These are phyloP conservation scores for Cytospora schulzeri DNA, from an alignment of 2,329 filamentous ascomycete genomes.

Conservation along the genomic window DNA sequence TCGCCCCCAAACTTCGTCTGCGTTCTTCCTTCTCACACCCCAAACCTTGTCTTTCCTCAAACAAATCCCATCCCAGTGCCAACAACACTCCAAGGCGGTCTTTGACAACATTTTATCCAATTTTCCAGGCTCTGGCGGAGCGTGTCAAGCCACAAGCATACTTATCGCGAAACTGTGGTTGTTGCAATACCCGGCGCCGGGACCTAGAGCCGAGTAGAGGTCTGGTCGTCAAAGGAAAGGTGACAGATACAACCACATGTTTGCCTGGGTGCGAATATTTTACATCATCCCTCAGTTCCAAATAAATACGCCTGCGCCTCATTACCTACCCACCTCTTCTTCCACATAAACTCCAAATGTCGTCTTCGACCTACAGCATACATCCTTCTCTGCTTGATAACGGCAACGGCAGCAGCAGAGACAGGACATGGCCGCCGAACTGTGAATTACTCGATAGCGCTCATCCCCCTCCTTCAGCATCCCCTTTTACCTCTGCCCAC, in stretches of 20 bases:
- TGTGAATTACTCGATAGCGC: constrained; percentile 11
- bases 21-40: constrained; percentile 19
- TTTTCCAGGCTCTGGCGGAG: constrained; percentile 6
- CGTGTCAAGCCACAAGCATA: constrained; percentile 9
- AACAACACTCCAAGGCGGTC: constrained; percentile 12
- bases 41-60: constrained; percentile 16
- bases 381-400: constrained; percentile 27
- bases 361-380: constrained; percentile 25
- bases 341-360: constrained; percentile 31
- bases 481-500: constrained; percentile 41
- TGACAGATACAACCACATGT: constrained; percentile 22
- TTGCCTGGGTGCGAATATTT: constrained; percentile 17
- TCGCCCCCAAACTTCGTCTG: constrained; percentile 25
- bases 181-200: constrained; percentile 4
- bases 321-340: constrained; percentile 20
- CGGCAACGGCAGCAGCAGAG: constrained; percentile 18
- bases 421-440: constrained; percentile 22
- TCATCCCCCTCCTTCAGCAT: constrained; percentile 34
- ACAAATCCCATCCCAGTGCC: constrained; percentile 9
- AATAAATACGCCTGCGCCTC: constrained; percentile 25
- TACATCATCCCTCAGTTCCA: constrained; percentile 18
- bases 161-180: constrained; percentile 10
- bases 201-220: not conserved
- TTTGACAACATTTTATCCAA: constrained; percentile 6
- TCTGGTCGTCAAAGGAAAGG: constrained; percentile 10